These are phyloP conservation scores for Mycena pura DNA, from an alignment of 768 basidiomycete genomes.

Conservation along the genomic window DNA sequence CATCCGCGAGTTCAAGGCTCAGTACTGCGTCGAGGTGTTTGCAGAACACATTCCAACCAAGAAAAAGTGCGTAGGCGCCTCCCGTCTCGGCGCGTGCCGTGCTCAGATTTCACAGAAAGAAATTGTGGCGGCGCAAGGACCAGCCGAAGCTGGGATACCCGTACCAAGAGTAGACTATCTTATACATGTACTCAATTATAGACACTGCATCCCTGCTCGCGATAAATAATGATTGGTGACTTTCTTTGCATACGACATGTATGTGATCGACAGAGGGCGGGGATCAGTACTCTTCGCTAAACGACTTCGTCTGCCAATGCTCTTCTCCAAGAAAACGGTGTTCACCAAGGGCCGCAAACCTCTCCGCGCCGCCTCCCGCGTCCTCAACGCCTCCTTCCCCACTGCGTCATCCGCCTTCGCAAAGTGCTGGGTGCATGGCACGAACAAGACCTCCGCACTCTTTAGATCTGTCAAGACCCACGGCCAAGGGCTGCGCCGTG, in stretches of 20 bases:
- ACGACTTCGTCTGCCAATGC: slow-evolving; percentile 36
- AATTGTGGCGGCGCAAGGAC: slow-evolving; percentile 90
- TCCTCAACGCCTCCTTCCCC: slow-evolving; percentile 57
- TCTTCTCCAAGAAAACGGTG: slow-evolving; percentile 59
- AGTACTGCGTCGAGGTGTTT: slow-evolving; percentile 85
- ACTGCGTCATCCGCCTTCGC: slow-evolving; percentile 56
- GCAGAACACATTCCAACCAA: slow-evolving; percentile 85
- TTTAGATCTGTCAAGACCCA: slow-evolving; percentile 38
- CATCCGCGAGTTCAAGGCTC: slow-evolving; percentile 89
- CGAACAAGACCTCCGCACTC: slow-evolving; percentile 58
- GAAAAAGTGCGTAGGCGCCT: slow-evolving; percentile 76
- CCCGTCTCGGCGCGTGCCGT: background rate
- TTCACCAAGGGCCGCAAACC: slow-evolving; percentile 60
- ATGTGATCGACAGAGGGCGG: no score
- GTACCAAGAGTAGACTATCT: slow-evolving; percentile 66
- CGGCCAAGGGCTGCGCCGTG: slow-evolving; percentile 21
- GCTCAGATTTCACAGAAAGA: slow-evolving; percentile 62
- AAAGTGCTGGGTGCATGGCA: slow-evolving; percentile 59
- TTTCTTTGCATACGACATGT: no score
- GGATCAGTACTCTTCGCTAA: no score
- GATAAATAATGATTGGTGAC: no score
- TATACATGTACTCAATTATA: no score
- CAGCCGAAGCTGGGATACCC: slow-evolving; percentile 88
- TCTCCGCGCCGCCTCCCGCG: slow-evolving; percentile 62
- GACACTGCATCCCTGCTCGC: no score